phyloP scores from a whole-genome alignment of 257 asterid species.

The Echites panduratus region DNA sequence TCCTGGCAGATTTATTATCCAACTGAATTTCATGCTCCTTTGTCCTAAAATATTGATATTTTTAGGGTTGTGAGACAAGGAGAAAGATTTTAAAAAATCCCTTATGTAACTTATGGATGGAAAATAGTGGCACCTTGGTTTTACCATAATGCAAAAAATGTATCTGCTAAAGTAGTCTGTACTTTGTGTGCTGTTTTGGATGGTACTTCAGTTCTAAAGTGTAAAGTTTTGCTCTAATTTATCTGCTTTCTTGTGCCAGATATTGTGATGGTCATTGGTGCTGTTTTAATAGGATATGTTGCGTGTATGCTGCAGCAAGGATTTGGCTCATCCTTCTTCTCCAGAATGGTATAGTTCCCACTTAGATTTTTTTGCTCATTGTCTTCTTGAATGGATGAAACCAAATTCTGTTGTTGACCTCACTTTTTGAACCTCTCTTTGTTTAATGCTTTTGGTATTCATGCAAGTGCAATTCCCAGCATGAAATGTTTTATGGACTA shows the following conservation, averaged over 20 bases:
- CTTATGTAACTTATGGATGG: background rate
- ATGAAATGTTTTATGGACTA: background rate
- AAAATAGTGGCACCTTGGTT: background rate
- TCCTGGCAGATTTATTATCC: background rate
- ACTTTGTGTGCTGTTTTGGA: background rate
- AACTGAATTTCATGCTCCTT: background rate
- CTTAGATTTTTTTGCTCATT: background rate
- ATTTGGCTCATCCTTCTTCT: slow-evolving; percentile 63
- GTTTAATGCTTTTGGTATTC: background rate
- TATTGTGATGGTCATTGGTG: slow-evolving; percentile 83
- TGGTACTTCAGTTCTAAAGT: background rate
- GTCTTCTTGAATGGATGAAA: background rate
- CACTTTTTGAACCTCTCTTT: background rate
- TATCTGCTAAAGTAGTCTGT: background rate
- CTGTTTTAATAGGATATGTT: slow-evolving; percentile 65
- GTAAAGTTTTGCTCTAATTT: slow-evolving; percentile 11
- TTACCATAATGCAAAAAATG: background rate
- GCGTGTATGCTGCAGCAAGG: slow-evolving; percentile 82
- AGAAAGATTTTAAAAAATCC: background rate
- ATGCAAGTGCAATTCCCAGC: background rate
- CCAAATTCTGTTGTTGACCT: background rate
- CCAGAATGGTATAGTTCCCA: slow-evolving; percentile 42
- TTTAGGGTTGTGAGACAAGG: background rate
- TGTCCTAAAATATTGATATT: background rate
- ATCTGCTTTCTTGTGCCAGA: slow-evolving; percentile 47